A percentile compares a stretch with the other conserved stretches of the same genome.
These are phyloP conservation scores for Vitis rupestris DNA, from an alignment of 164 flowering plant species.

Conservation along the genomic window DNA sequence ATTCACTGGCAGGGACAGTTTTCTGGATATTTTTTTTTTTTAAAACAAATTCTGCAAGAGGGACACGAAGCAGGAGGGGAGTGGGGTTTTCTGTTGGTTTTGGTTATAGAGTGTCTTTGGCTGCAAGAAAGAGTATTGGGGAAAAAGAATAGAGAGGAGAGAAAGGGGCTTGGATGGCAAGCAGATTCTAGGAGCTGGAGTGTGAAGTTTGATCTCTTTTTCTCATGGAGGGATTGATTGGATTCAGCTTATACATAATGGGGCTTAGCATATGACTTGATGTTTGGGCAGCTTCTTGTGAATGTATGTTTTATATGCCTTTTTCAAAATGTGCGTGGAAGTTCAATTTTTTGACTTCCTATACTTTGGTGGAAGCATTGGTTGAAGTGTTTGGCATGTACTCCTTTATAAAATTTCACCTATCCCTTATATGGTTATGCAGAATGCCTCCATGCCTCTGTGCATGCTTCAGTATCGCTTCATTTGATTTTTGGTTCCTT, in stretches of 20 bases:
- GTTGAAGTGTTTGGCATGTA: conserved; percentile 19
- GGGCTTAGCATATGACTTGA: not conserved
- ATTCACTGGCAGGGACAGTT: too few species aligned
- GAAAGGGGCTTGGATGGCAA: too few species aligned
- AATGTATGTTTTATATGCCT: conserved; percentile 2
- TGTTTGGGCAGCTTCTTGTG: conserved; percentile 3
- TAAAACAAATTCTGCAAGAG: too few species aligned
- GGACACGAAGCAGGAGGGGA: too few species aligned
- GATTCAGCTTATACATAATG: conserved; percentile 1
- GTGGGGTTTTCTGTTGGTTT: too few species aligned
- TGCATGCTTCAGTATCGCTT: not conserved
- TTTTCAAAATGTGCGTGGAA: not conserved
- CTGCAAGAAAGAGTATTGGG: too few species aligned
- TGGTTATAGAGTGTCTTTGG: too few species aligned
- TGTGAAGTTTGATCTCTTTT: not conserved
- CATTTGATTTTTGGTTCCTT: conserved; percentile 9
- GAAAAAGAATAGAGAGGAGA: too few species aligned
- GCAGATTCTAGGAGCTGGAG: not conserved
- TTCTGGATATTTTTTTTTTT: too few species aligned
- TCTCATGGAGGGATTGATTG: not conserved
- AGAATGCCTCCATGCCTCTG: conserved; percentile 7
- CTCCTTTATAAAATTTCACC: not conserved
- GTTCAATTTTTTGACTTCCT: not conserved
- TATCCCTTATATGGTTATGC: conserved; percentile 1
- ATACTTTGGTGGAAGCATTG: not conserved